Percentiles rank a stretch among this genome's conserved stretches.
Evolutionary conservation across 2,329 filamentous ascomycete species (phyloP).

Genomic region (Aureobasidium sp.): DNA sequence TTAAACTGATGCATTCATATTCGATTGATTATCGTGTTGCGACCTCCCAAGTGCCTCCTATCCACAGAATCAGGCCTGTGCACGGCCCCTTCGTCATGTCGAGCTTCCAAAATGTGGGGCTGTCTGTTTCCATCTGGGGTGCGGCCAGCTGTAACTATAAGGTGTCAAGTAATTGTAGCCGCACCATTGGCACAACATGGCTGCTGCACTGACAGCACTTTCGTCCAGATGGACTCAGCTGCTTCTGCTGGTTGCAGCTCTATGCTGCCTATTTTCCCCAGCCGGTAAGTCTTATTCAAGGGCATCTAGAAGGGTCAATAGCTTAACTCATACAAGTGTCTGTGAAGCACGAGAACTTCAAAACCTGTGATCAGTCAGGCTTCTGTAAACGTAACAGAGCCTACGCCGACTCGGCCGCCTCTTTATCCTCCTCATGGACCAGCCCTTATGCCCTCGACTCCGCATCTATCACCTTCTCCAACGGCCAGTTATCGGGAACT

Average conservation of each 20-base stretch:
- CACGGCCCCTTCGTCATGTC: too few species aligned
- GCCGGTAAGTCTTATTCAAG: slow-evolving; percentile 46
- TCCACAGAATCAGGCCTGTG: too few species aligned
- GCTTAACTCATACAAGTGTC: slow-evolving; percentile 37
- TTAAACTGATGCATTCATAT: too few species aligned
- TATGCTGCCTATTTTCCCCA: slow-evolving; percentile 54
- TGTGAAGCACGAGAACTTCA: slow-evolving; percentile 96
- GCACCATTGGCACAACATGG: not conserved
- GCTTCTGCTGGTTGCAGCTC: slow-evolving; percentile 49
- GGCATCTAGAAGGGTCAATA: not conserved
- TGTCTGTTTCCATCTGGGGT: too few species aligned
- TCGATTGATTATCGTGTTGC: too few species aligned
- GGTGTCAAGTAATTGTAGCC: not conserved
- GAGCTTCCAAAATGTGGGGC: too few species aligned
- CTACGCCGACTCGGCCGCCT: slow-evolving; percentile 68
- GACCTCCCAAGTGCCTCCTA: too few species aligned
- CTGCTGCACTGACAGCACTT: slow-evolving; percentile 21
- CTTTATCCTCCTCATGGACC: slow-evolving; percentile 56
- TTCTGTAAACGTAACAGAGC: slow-evolving; percentile 95
- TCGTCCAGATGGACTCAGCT: slow-evolving; percentile 57
- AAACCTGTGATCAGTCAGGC: slow-evolving; percentile 88
- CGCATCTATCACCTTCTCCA: slow-evolving; percentile 63
- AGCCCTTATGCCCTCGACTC: slow-evolving; percentile 72
- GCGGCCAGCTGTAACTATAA: not conserved
- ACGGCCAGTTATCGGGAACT: slow-evolving; percentile 69